Base-by-base conservation (phyloP, 2,329 filamentous ascomycete species). In the Corniculantispora saksenae region DNA sequence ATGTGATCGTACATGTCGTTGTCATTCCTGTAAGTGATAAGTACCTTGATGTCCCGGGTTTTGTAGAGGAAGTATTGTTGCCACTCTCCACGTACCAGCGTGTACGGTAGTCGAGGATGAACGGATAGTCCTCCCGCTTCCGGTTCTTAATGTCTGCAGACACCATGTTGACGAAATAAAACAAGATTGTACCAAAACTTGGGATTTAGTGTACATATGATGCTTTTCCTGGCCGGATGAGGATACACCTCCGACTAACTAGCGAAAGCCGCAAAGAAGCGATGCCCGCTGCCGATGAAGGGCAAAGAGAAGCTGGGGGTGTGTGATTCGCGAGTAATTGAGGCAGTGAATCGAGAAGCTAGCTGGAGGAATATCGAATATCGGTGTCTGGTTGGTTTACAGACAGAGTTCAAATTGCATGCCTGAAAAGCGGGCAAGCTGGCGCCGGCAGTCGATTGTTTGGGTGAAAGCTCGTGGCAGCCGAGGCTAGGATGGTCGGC, bases 1-100 rank as follows among this genome's bases (percentile, higher is more conserved):
- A 97, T 88, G 75, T 98, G 94, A 67, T 92, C 85, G 77, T 95
- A 97, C 91, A 96, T 95, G 80, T 97, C 93, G 75, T 97, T 97
- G 78, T 97, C 93, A 76, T 87, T 89, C 92, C 92, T 94, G 65
- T 25, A 63, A 66, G 63, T 67, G 65, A 66, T 51, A 63, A 17
- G 48, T 38, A 55, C 9, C 7, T 48, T 21, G 5, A 47, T 29
- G 38, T 43, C 35, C 45, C 48, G 19, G 66, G 66, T 66, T 59
- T 60, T 70, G 53, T 69, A 67, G 65, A 38, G 40, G 38, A 21
- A 32, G 50, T 55, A 58, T 47, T 53, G 35, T 8, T 13, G 27
- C 25, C 25, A 38, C 5, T 12, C 21, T 55, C 58, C 59, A 69
- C 80, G 73, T 72, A 93, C 93, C 94, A 97, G 87, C 94, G 81